These are phyloP conservation scores for Pichia scutulata DNA, from an alignment of 805 yeast species.

Conservation along the genomic window DNA sequence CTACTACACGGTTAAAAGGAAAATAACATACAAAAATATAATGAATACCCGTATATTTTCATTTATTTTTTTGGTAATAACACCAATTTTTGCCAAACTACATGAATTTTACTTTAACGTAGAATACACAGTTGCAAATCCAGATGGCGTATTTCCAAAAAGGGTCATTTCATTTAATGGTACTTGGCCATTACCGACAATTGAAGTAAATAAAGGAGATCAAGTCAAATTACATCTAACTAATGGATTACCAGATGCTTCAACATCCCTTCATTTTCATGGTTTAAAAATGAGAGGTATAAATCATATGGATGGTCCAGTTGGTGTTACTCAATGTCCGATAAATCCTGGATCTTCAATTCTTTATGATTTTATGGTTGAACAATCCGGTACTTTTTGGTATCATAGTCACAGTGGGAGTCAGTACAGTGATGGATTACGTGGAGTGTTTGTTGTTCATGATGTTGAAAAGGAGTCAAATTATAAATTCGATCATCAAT, in stretches of 20 bases:
- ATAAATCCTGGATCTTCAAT: conserved; percentile 60
- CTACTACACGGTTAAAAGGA: too few relatives aligned
- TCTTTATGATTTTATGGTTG: conserved; percentile 63
- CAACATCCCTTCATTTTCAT: conserved; percentile 70
- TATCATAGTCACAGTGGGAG: conserved; percentile 74
- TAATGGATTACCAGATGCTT: conserved; percentile 44
- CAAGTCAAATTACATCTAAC: conserved; percentile 50
- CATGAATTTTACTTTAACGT: conserved; percentile 53
- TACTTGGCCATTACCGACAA: conserved; percentile 66
- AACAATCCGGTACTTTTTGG: conserved; percentile 77
- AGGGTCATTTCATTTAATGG: conserved; percentile 61
- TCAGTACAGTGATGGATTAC: conserved; percentile 72
- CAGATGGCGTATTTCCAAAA: conserved; percentile 54
- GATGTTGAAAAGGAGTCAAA: conserved; percentile 40
- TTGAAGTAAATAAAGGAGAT: conserved; percentile 60
- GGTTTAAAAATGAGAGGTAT: conserved; percentile 64
- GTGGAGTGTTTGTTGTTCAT: conserved; percentile 62
- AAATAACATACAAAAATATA: background rate
- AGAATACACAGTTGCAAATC: conserved; percentile 54
- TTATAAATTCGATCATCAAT: conserved; percentile 57
- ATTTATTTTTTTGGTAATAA: background rate
- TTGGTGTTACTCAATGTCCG: conserved; percentile 74
- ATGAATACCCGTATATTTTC: background rate
- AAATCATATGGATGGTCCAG: conserved; percentile 70
- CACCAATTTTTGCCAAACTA: conserved; percentile 23